Conservation (phyloP, 495 filamentous ascomycete species). For the Clavariopsis aquatica region DNA sequence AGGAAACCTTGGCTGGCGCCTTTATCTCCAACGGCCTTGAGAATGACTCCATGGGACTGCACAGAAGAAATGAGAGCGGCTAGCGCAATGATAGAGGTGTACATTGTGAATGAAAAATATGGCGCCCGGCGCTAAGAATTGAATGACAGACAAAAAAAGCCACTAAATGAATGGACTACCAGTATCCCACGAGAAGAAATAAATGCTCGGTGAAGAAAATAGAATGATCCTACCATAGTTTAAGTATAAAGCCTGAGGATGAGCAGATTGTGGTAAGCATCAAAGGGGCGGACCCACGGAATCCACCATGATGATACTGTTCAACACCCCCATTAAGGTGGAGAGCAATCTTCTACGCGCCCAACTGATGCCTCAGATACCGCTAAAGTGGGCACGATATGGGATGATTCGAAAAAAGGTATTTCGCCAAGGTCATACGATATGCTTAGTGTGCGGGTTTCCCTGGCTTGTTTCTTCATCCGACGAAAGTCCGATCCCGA, state of each 20-base stretch:
- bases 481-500: neutral
- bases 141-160: neutral
- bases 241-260: conserved; percentile 5
- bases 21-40: neutral
- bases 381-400: neutral
- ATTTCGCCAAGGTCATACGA: neutral
- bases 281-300: neutral
- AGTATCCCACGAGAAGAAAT: conserved; percentile 9
- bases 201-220: neutral
- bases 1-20: conserved; percentile 22
- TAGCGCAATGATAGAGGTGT: conserved; percentile 9
- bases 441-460: neutral
- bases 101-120: conserved; percentile 1
- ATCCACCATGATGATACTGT: conserved; percentile 1
- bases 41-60: conserved; percentile 13
- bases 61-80: conserved; percentile 13
- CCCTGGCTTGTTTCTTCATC: neutral
- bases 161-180: conserved; percentile 2
- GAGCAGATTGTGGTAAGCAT: neutral
- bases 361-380: neutral
- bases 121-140: conserved; percentile 16
- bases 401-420: neutral
- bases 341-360: neutral
- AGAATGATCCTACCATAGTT: neutral
- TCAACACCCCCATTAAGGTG: neutral